Conservation (phyloP, 768 basidiomycete species). For the Russula sp. region DNA sequence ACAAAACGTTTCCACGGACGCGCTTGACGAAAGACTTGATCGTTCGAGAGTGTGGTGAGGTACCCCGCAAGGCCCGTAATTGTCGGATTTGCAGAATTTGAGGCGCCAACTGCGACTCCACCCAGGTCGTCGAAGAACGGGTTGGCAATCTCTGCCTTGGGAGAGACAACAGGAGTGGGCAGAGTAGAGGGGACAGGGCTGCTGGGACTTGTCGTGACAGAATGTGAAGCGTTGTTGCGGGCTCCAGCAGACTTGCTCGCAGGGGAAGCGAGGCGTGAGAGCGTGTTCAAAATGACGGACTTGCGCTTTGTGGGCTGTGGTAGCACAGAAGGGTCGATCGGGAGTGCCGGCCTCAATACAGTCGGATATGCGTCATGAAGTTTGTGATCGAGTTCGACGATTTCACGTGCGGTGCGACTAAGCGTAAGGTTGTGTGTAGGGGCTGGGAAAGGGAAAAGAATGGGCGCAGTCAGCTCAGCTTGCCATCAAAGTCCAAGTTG, state of each 20-base stretch:
- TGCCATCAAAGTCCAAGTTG: conserved; percentile 19
- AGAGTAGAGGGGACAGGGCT: conserved; percentile 31
- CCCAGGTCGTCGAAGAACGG: conserved; percentile 42
- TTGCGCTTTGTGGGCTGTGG: conserved; percentile 62
- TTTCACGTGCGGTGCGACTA: conserved; percentile 66
- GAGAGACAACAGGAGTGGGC: conserved; percentile 43
- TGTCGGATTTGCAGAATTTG: conserved; percentile 28
- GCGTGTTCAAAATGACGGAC: conserved; percentile 78
- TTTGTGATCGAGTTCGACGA: conserved; percentile 77
- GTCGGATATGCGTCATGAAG: conserved; percentile 57
- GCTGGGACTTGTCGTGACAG: conserved; percentile 16
- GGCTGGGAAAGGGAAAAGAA: conserved; percentile 39
- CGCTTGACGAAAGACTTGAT: conserved; percentile 50
- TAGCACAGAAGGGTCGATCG: conserved; percentile 48
- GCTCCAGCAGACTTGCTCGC: conserved; percentile 40
- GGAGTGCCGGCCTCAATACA: conserved; percentile 51
- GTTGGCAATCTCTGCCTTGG: conserved; percentile 50
- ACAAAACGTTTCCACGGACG: conserved; percentile 83
- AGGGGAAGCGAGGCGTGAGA: conserved; percentile 76
- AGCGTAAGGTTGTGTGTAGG: conserved; percentile 88
- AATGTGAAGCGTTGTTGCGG: conserved; percentile 27
- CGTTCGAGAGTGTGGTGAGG: conserved; percentile 71
- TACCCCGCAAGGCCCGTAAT: conserved; percentile 66
- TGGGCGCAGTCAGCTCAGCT: conserved; percentile 11
- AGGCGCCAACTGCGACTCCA: conserved; percentile 22